Percentiles rank a stretch among this genome's conserved stretches.
Conservation (phyloP, 495 filamentous ascomycete genomes). For the Penicillium longicatenatum region DNA sequence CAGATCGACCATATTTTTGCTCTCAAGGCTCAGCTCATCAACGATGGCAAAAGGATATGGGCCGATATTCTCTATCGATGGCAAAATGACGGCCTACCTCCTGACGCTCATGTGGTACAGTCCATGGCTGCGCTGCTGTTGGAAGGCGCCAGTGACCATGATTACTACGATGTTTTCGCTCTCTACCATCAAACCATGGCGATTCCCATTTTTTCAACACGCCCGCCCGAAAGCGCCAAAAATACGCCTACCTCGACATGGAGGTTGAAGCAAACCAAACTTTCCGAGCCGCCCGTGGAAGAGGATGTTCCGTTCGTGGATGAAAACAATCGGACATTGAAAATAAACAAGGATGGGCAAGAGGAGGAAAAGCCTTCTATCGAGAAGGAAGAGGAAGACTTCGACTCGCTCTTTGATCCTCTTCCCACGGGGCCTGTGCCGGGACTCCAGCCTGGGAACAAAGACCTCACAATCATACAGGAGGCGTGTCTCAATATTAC, state of each 20-base stretch:
- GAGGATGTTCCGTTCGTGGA: slow-evolving; percentile 37
- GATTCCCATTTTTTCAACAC: slow-evolving; percentile 50
- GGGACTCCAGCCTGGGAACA: slow-evolving; percentile 56
- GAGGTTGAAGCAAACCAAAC: not conserved
- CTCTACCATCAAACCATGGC: slow-evolving; percentile 78
- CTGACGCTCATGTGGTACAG: slow-evolving; percentile 74
- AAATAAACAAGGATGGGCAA: slow-evolving; percentile 3
- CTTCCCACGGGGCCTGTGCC: slow-evolving; percentile 21
- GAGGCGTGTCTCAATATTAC: slow-evolving; percentile 52
- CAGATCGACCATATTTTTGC: slow-evolving; percentile 40
- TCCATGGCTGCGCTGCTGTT: slow-evolving; percentile 76
- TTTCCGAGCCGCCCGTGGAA: not conserved
- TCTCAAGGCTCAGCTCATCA: slow-evolving; percentile 38
- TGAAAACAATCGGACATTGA: slow-evolving; percentile 16
- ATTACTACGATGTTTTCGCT: slow-evolving; percentile 68
- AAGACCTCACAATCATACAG: slow-evolving; percentile 69
- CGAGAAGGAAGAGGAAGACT: slow-evolving; percentile 32
- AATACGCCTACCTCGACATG: not conserved
- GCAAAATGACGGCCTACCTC: slow-evolving; percentile 62
- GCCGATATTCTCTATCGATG: slow-evolving; percentile 73
- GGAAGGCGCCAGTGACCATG: slow-evolving; percentile 55
- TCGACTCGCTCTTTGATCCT: slow-evolving; percentile 40
- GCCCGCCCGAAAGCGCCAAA: slow-evolving; percentile 22
- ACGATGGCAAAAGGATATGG: slow-evolving; percentile 74
- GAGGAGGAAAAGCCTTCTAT: not conserved